phyloP scores from a whole-genome alignment of 768 basidiomycete species.

The Boletus subparvulus region DNA sequence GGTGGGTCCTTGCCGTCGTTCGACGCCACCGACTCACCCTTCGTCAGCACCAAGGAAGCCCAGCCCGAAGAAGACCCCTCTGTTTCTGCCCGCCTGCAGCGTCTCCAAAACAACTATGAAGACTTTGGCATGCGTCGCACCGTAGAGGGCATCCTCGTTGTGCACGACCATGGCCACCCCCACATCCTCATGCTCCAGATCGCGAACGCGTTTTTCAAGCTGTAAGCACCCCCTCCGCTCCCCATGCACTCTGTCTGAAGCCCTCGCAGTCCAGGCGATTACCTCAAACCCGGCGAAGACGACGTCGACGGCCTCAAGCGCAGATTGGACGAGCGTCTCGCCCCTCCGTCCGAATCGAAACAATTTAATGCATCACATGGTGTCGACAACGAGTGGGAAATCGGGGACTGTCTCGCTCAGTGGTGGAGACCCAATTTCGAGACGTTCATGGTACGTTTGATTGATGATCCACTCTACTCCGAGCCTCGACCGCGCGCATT shows the following conservation, averaged over 20 bases:
- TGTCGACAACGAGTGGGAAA: slow-evolving; percentile 91
- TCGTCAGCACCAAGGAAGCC: slow-evolving; percentile 82
- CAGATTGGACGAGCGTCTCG: slow-evolving; percentile 85
- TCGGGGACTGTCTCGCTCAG: slow-evolving; percentile 93
- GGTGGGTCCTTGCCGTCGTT: slow-evolving; percentile 40
- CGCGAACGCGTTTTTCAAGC: slow-evolving; percentile 98
- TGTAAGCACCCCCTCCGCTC: slow-evolving; percentile 52
- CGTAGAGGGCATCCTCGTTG: slow-evolving; percentile 76
- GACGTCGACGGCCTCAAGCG: slow-evolving; percentile 89
- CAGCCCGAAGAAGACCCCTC: slow-evolving; percentile 98
- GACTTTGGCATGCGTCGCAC: slow-evolving; percentile 96
- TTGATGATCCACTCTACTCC: neutral
- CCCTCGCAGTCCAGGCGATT: slow-evolving; percentile 83
- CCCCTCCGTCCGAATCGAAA: slow-evolving; percentile 68
- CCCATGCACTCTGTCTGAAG: neutral
- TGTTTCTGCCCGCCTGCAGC: slow-evolving; percentile 89
- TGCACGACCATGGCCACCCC: slow-evolving; percentile 95
- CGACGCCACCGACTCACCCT: slow-evolving; percentile 10
- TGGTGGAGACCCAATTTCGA: slow-evolving; percentile 99
- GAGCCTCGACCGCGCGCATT: neutral
- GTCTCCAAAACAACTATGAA: slow-evolving; percentile 95
- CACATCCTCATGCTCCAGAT: slow-evolving; percentile 98
- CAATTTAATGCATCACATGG: slow-evolving; percentile 78
- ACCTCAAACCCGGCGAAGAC: slow-evolving; percentile 94
- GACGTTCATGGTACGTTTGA: slow-evolving; percentile 86